These are phyloP conservation scores for Trichoderma sp. DNA, from an alignment of 2,329 filamentous ascomycete genomes.

Conservation along the genomic window DNA sequence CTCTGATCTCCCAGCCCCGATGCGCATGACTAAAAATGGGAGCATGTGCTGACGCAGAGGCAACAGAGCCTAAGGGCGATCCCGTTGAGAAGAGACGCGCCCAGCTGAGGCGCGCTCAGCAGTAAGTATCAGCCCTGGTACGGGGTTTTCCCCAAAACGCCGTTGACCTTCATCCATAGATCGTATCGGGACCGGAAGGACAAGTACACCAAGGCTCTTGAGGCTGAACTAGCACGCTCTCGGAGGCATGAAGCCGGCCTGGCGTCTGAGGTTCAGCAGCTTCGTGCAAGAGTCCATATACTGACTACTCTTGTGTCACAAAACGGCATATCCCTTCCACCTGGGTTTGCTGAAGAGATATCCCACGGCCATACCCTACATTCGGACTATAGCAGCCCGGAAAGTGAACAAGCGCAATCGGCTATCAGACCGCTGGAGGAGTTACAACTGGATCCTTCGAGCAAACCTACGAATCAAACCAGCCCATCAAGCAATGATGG, in stretches of 20 bases:
- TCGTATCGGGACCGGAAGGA: conserved; percentile 40
- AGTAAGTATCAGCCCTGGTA: conserved; percentile 29
- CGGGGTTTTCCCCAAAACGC: no score
- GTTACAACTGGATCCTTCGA: not conserved
- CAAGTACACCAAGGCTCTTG: conserved; percentile 37
- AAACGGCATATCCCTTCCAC: conserved; percentile 29
- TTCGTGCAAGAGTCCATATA: conserved; percentile 30
- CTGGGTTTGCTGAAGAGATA: not conserved
- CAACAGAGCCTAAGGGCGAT: conserved; percentile 35
- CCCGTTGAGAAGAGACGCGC: conserved; percentile 35
- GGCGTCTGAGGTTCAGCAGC: conserved; percentile 30
- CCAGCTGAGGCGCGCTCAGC: conserved; percentile 38
- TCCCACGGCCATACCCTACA: not conserved
- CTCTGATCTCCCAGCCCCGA: not conserved
- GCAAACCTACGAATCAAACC: not conserved
- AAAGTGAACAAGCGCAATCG: not conserved
- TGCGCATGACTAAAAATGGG: not conserved
- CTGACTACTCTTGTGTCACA: conserved; percentile 30
- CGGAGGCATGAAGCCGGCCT: conserved; percentile 34
- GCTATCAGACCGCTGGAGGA: not conserved
- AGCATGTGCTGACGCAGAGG: not conserved
- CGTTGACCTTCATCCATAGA: conserved; percentile 29
- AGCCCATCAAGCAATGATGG: not conserved
- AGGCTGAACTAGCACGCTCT: conserved; percentile 34
- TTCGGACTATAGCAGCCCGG: not conserved